phyloP scores from a whole-genome alignment of 306 rosid species.

The Malus orientalis region DNA sequence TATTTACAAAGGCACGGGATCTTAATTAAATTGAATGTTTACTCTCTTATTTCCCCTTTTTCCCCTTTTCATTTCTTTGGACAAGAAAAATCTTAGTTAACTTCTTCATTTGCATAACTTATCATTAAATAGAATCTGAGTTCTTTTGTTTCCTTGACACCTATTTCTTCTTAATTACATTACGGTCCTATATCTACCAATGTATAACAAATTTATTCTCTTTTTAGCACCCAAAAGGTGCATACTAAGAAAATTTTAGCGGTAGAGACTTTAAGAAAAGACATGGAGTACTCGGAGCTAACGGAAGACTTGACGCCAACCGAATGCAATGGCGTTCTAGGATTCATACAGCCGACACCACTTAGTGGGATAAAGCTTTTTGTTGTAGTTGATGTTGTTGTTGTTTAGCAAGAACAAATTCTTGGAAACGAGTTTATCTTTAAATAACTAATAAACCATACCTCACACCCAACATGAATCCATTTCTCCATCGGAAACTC shows the following conservation, averaged over 20 bases:
- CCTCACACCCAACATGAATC: slow-evolving; percentile 93
- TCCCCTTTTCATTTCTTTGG: background rate
- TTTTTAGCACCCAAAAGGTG: background rate
- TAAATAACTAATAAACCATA: slow-evolving; percentile 24
- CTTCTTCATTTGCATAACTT: background rate
- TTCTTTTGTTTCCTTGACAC: background rate
- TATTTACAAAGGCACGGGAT: background rate
- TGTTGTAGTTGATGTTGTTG: too few relatives aligned
- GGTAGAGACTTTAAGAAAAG: too few relatives aligned
- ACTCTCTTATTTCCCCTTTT: background rate
- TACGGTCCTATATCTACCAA: background rate
- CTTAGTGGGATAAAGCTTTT: too few relatives aligned
- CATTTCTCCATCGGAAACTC: slow-evolving; percentile 68
- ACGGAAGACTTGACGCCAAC: too few relatives aligned
- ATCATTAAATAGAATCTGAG: background rate
- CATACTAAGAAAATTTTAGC: too few relatives aligned
- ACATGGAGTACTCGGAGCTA: too few relatives aligned
- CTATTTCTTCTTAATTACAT: background rate
- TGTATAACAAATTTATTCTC: background rate
- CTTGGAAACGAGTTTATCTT: background rate
- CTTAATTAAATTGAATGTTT: background rate
- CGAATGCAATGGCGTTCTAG: too few relatives aligned
- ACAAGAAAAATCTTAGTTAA: background rate
- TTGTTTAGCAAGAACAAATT: background rate
- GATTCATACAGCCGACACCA: too few relatives aligned